A percentile compares a stretch with the other conserved stretches of the same genome.
These are phyloP conservation scores for Glonium stellatum DNA, from an alignment of 495 filamentous ascomycete genomes.

Conservation along the genomic window DNA sequence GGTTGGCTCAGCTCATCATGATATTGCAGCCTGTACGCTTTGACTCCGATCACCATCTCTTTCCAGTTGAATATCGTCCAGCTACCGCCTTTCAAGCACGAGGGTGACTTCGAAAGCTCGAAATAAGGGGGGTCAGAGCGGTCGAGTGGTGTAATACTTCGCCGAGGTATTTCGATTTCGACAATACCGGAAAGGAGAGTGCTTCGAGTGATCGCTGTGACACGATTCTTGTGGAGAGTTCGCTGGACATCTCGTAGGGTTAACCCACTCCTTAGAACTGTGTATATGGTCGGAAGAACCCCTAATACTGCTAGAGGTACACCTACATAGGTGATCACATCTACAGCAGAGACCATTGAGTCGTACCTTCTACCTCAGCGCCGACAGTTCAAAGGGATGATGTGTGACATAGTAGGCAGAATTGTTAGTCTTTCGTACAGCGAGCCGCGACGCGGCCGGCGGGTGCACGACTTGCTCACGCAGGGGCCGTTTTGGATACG, in stretches of 20 bases:
- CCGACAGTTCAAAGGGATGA: background rate
- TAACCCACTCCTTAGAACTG: slow-evolving; percentile 43
- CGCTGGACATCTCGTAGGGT: slow-evolving; percentile 52
- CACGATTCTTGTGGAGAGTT: slow-evolving; percentile 45
- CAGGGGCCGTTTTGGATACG: too few relatives aligned
- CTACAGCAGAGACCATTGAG: slow-evolving; percentile 29
- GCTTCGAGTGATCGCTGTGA: slow-evolving; percentile 52
- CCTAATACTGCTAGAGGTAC: slow-evolving; percentile 59
- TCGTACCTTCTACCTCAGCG: background rate
- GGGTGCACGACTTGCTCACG: too few relatives aligned
- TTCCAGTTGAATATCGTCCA: slow-evolving; percentile 64
- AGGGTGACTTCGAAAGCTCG: slow-evolving; percentile 42
- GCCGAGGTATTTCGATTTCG: slow-evolving; percentile 58
- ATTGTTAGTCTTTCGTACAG: too few relatives aligned
- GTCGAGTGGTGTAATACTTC: slow-evolving; percentile 54
- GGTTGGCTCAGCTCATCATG: slow-evolving; percentile 57
- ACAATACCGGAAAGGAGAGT: slow-evolving; percentile 58
- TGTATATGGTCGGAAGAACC: slow-evolving; percentile 62
- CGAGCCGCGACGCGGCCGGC: too few relatives aligned
- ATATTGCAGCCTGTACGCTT: slow-evolving; percentile 56
- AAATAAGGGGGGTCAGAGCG: slow-evolving; percentile 52
- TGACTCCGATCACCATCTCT: slow-evolving; percentile 50
- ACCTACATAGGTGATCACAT: slow-evolving; percentile 51
- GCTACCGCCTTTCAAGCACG: slow-evolving; percentile 49
- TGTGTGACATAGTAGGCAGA: too few relatives aligned